A percentile compares a stretch with the other conserved stretches of the same genome.
These are phyloP conservation scores for Stereum hirsutum DNA, from an alignment of 1,284 basidiomycete species.

Conservation along the genomic window DNA sequence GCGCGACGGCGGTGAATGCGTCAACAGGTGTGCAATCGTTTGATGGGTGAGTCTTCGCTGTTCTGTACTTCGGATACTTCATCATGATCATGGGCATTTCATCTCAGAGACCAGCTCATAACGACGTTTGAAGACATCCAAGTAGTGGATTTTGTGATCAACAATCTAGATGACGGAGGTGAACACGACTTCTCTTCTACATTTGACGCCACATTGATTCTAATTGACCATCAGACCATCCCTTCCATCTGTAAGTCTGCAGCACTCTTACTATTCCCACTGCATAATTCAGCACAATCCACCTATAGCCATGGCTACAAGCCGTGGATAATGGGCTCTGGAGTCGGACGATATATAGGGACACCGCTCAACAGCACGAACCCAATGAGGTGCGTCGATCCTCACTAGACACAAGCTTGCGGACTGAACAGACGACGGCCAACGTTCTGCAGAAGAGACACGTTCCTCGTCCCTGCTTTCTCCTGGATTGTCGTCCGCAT, in stretches of 20 bases:
- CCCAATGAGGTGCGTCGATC: slow-evolving; percentile 21
- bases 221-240: slow-evolving; percentile 20
- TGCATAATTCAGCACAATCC: too few species aligned
- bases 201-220: too few species aligned
- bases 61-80: too few species aligned
- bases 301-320: slow-evolving; percentile 25
- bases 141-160: slow-evolving; percentile 21
- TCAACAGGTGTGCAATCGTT: too few species aligned
- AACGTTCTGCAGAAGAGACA: too few species aligned
- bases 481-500: slow-evolving; percentile 24
- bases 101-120: slow-evolving; percentile 17
- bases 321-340: slow-evolving; percentile 19
- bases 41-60: too few species aligned
- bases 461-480: slow-evolving; percentile 24
- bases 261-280: too few species aligned
- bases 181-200: too few species aligned
- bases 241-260: slow-evolving; percentile 35
- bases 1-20: too few species aligned
- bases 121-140: slow-evolving; percentile 21
- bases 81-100: too few species aligned
- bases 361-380: slow-evolving; percentile 19
- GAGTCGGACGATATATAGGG: slow-evolving; percentile 19
- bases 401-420: too few species aligned
- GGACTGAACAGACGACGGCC: too few species aligned
- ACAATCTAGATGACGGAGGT: slow-evolving; percentile 29